Evolutionary conservation across 2,329 filamentous ascomycete genomes (phyloP), one percentile per base, ranked within the genome.

Genomic region (Gnomoniopsis smithogilvyi): DNA sequence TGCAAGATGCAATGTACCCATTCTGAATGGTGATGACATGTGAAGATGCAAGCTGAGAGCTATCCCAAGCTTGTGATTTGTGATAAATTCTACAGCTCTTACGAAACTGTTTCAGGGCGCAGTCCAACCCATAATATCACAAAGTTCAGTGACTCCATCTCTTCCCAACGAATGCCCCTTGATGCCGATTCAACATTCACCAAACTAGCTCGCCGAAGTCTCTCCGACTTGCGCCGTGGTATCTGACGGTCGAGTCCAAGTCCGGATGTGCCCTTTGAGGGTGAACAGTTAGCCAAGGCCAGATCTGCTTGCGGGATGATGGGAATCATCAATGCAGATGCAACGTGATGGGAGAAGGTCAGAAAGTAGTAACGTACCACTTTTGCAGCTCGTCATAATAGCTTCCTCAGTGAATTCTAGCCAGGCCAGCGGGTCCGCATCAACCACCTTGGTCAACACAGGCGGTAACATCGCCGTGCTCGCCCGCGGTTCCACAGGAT

Each of bases 341-440:
- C 4, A 8, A 30, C 26, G 8, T 4, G 4, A 30, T 8, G 8
- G 26, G 26, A 8, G 26, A 30, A 26, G 33, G 21, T 45, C 8
- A 58, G 22, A 22, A 43, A 34, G 4, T 14, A 19, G 30, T 15
- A 26, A 79, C 88, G 73, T 78, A 96, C 94, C 94, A 75, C 88
- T 90, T 70, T 92, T 90, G 76, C 92, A 97, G 65, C 91, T 92
- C 38, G 92, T 97, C 69, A 98, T 87, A 65, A 99, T 96, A 63
- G 89, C 89, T 67, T 96, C 88, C 71, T 97, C 89, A 56, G 94
- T 93, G 68, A 99, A 99, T n/a, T 88, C 90, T 43, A 99, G 75
- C 89, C 93, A 96, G 72, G 86, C 91, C 49, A 96, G 79, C 55
- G 93, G 92, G 73, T 98, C 92, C 62, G 88, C 85, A 72, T 96